Conservation (phyloP, 805 yeast species). For the Yarrowia keelungensis region DNA sequence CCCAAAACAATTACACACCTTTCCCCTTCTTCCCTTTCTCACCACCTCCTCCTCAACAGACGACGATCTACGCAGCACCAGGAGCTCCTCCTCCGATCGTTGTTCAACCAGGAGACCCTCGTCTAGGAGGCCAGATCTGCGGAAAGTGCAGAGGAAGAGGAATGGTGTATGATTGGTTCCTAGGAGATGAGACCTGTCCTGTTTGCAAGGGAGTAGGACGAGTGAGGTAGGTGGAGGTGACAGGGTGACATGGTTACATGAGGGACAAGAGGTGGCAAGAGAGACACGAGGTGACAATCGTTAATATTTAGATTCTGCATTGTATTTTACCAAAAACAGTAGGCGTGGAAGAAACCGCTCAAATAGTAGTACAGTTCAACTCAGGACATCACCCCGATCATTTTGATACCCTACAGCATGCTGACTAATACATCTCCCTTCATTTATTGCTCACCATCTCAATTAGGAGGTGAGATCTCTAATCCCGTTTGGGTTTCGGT, state of each 20-base stretch:
- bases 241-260: no score
- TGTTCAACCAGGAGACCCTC: slow-evolving; percentile 79
- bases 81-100: slow-evolving; percentile 53
- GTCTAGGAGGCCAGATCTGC: slow-evolving; percentile 75
- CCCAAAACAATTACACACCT: slow-evolving; percentile 41
- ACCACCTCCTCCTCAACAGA: slow-evolving; percentile 43
- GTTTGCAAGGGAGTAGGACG: slow-evolving; percentile 74
- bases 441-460: no score
- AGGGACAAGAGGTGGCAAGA: no score
- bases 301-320: slow-evolving; percentile 8
- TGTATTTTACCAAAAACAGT: neutral
- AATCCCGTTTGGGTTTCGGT: no score
- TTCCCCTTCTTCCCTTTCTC: slow-evolving; percentile 42
- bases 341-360: no score
- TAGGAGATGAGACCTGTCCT: slow-evolving; percentile 69
- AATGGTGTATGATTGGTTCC: slow-evolving; percentile 55
- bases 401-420: neutral
- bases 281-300: neutral
- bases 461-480: no score
- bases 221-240: slow-evolving; percentile 10
- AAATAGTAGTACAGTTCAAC: no score
- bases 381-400: neutral
- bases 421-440: no score
- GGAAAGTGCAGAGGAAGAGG: slow-evolving; percentile 77
- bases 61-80: slow-evolving; percentile 37